These are phyloP conservation scores for Catharanthus roseus DNA, from an alignment of 257 asterid genomes.

Conservation along the genomic window DNA sequence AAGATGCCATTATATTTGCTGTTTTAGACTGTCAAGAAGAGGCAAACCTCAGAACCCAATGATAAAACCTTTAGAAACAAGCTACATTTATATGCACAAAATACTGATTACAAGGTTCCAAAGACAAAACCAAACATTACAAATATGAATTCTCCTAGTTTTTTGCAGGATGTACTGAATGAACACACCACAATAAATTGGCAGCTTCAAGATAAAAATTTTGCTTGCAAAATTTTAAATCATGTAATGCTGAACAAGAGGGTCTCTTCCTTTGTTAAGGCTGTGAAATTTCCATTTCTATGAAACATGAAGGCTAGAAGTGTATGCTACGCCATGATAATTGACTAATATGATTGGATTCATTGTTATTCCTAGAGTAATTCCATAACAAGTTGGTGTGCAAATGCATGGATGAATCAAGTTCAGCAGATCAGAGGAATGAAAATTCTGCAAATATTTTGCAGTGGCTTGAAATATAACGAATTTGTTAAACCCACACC, in stretches of 20 bases:
- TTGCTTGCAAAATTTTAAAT: not conserved
- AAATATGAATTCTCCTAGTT: not conserved
- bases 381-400: not conserved
- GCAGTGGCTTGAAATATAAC: not conserved
- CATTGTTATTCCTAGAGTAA: not conserved
- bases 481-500: not conserved
- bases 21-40: conserved; percentile 58
- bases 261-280: no score
- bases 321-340: not conserved
- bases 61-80: not conserved
- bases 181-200: not conserved
- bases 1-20: conserved; percentile 75
- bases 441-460: not conserved
- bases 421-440: not conserved
- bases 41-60: conserved; percentile 14
- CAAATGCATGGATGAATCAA: not conserved
- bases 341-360: not conserved
- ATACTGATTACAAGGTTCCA: not conserved
- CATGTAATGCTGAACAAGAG: not conserved
- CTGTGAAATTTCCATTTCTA: not conserved
- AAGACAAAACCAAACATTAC: not conserved
- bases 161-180: not conserved
- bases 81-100: not conserved
- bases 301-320: not conserved
- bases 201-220: not conserved